Evolutionary conservation across 148 eudicot species (phyloP).

Genomic region (Dianthus caryophyllus): DNA sequence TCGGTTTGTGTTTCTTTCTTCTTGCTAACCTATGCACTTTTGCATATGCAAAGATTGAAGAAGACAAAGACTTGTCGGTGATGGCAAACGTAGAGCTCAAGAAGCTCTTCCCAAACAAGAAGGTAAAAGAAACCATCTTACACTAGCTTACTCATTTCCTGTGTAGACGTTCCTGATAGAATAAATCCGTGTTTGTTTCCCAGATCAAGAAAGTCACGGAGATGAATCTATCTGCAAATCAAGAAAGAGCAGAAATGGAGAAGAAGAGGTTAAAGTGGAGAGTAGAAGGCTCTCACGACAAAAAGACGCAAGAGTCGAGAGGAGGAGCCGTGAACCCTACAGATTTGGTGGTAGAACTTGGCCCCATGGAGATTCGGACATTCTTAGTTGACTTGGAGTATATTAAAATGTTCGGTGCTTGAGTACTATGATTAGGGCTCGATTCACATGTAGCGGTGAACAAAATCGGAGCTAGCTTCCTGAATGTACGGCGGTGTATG

Average conservation of each 20-base stretch:
- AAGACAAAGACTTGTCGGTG: constrained; percentile 65
- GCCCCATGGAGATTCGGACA: constrained; percentile 89
- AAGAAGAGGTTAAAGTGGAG: constrained; percentile 65
- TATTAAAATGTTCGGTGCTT: constrained; percentile 26
- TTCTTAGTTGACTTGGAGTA: constrained; percentile 42
- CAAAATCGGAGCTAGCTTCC: background rate
- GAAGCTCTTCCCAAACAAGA: constrained; percentile 66
- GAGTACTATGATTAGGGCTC: background rate
- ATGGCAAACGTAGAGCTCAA: constrained; percentile 70
- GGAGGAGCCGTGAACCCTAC: constrained; percentile 69
- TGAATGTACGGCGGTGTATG: too few species aligned
- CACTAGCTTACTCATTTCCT: background rate
- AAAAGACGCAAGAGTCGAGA: constrained; percentile 34
- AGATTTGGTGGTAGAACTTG: constrained; percentile 60
- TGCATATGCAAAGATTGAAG: constrained; percentile 50
- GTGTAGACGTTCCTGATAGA: background rate
- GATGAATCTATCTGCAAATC: constrained; percentile 85
- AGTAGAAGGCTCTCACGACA: constrained; percentile 49
- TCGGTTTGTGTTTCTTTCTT: background rate
- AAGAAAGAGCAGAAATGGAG: constrained; percentile 76
- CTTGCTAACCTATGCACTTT: constrained; percentile 1
- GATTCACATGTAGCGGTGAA: background rate
- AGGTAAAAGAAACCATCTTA: constrained; percentile 39
- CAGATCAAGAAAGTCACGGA: constrained; percentile 76
- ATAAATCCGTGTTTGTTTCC: background rate